These are phyloP conservation scores for Setomelanomma holmii DNA, from an alignment of 2,329 filamentous ascomycete genomes.

Conservation along the genomic window DNA sequence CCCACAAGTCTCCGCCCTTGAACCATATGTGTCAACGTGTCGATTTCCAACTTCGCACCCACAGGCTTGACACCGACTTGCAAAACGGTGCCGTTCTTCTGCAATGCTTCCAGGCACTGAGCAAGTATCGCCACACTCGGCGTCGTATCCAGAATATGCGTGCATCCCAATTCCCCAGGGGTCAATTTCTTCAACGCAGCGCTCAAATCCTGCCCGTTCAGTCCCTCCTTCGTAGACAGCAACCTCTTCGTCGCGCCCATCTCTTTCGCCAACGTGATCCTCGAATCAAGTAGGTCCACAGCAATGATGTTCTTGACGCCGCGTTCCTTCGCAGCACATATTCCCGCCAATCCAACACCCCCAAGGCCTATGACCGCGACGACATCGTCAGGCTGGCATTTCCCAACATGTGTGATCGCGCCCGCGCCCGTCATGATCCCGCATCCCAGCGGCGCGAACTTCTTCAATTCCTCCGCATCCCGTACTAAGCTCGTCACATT, in stretches of 20 bases:
- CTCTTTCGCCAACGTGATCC: slow-evolving; percentile 45
- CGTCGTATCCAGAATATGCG: slow-evolving; percentile 20
- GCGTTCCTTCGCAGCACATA: slow-evolving; percentile 54
- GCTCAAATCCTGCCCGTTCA: slow-evolving; percentile 31
- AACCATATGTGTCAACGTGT: slow-evolving; percentile 23
- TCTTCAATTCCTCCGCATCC: slow-evolving; percentile 49
- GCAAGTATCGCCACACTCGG: slow-evolving; percentile 16
- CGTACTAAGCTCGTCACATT: slow-evolving; percentile 51
- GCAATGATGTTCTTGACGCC: slow-evolving; percentile 46
- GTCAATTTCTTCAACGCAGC: slow-evolving; percentile 46
- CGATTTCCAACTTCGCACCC: slow-evolving; percentile 22
- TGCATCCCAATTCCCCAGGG: slow-evolving; percentile 11
- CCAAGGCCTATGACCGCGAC: slow-evolving; percentile 55
- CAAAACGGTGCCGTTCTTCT: slow-evolving; percentile 20
- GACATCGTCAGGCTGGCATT: slow-evolving; percentile 45
- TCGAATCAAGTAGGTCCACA: slow-evolving; percentile 41
- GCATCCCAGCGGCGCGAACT: slow-evolving; percentile 55
- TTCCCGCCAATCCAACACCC: slow-evolving; percentile 52
- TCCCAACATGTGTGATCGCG: slow-evolving; percentile 49
- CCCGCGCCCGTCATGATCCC: slow-evolving; percentile 57
- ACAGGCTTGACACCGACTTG: slow-evolving; percentile 24
- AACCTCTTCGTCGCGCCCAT: slow-evolving; percentile 40
- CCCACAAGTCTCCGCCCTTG: slow-evolving; percentile 16
- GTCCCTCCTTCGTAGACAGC: slow-evolving; percentile 12
- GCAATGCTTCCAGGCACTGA: slow-evolving; percentile 21